Base-by-base conservation (phyloP, 768 basidiomycete species). In the Psilocybe cubensis region DNA sequence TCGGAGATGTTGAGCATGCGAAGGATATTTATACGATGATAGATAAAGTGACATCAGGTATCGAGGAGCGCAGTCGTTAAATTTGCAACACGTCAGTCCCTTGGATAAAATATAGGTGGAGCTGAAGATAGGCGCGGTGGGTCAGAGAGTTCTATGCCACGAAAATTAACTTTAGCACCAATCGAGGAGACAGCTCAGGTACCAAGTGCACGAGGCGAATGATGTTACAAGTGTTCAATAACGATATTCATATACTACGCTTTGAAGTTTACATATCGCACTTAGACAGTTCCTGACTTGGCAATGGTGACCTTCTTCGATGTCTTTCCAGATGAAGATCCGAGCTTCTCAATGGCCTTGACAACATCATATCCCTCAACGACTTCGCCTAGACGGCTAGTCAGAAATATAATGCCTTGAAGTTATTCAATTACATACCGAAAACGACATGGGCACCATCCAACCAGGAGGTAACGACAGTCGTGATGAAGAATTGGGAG, bases 401-500 rank as follows among this genome's bases (percentile, higher is more conserved):
- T 50, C 12, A 43, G 21, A 14, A 18, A 7, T 12, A 20, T 24
- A 21, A 23, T 18, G 25, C 9, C 5, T 14, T 21, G 20, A 27
- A 10, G 24, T 21, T 25, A n/a, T 7, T 6, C n/a, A 11, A 23
- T 27, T 31, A 56, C 89, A 54, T 23, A 56, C 89, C 89, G 67
- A 92, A 91, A 24, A 90, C 88, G 66, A 89, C 84, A 68, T 87
- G 85, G 59, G 75, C 81, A 57, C 81, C 82, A 66, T 89, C 85
- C 46, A 88, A 79, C 86, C 91, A 94, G 40, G 78, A 74, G 4
- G 91, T 92, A 31, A 75, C 73, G 53, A 87, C 88, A 38, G 93
- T 96, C 62, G 92, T 94, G 78, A 96, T 87, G 81, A 97, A 96
- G 83, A 96, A 95, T 72, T 83, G 85, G 14, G 85, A 91, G n/a